Base-by-base conservation (phyloP, 495 filamentous ascomycete genomes). In the Penicillium paradoxum region DNA sequence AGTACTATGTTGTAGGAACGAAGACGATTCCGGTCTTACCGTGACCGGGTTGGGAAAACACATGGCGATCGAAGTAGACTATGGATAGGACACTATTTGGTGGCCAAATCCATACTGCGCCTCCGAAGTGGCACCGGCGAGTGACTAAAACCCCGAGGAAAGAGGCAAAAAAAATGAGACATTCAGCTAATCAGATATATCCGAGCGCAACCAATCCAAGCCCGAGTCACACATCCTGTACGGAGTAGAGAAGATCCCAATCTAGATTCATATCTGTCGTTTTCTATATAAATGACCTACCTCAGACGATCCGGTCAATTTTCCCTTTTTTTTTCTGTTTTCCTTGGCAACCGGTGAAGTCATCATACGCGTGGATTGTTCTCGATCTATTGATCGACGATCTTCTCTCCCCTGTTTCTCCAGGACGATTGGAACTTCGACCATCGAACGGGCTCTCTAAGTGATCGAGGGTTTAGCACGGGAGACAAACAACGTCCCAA, bases 311-410 rank as follows among this genome's bases (percentile, higher is more conserved):
- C 41, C 24, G 3, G n/a, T n/a, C n/a, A n/a, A n/a, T 14, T 18
- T 21, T 32, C 14, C 25, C 4, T 11, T 43, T 29, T 29, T 30
- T 30, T 13, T 15, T 21, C n/a, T 13, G 17, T 32, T 37, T 33
- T 21, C 24, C 24, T 38, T 49, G 33, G 46, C 46, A 41, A 27
- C 24, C 3, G 7, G 27, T 51, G 48, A 51, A 51, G 48, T 51
- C 48, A 51, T 49, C 21, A 49, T 39, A 38, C 22, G 13, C 27
- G 43, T 22, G 37, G 48, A 51, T 41, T 42, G 48, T 32, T 51
- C 48, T 51, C 48, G 48, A 51, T 51, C 37, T 30, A 50, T 32
- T 3, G 48, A 51, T 43, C 49, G 49, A 34, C 49, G 40, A 38
- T 37, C 34, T 11, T n/a, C 21, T 22, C 13, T 0, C 22, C 27